Base-by-base conservation (phyloP, 495 filamentous ascomycete genomes). In the Neurospora sp. region DNA sequence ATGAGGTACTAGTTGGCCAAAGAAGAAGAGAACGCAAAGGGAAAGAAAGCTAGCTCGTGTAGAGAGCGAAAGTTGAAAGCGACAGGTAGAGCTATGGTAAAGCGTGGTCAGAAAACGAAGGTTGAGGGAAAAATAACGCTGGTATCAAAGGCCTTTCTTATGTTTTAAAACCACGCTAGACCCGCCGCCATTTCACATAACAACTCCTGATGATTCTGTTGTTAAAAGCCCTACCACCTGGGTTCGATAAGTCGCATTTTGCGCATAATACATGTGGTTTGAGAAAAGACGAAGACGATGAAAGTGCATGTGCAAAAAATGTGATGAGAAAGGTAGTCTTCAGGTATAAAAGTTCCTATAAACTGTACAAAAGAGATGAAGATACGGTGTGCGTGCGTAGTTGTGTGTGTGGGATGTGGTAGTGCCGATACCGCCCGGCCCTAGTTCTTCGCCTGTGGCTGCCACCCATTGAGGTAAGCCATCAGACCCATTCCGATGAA, bases 381-480 rank as follows among this genome's bases (percentile, higher is more conserved):
- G 53, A 65, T 65, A 65, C 27, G 53, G 14, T 65, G 53, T 65
- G 53, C 14, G 41, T 44, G 41, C 27, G 53, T 35, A 65, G 53
- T 16, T 65, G 53, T 31, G 22, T 31, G 53, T 65, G 53, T 65
- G 53, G 6, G 53, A 35, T 65, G 27, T 35, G 53, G 53, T 44
- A 17, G 14, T 65, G 53, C 17, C 53, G 31, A 65, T 35, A 59
- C 53, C 22, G 7, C 12, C 27, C 27, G 35, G 53, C 14, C 53
- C 53, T 65, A 65, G 53, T 65, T 65, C 44, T 69, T 81, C 27
- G 80, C 74, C 69, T 84, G 81, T 17, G 81, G 75, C 80, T 92
- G 90, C 91, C 92, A 96, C 53, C 90, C 91, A 79, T 99, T 99
- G 74, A 99, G 84, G 82, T 93, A 97, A 59, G 92, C 93, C 96